Conservation (phyloP, 1,139 yeast genomes). For the Tardiomyces digboiensis region DNA sequence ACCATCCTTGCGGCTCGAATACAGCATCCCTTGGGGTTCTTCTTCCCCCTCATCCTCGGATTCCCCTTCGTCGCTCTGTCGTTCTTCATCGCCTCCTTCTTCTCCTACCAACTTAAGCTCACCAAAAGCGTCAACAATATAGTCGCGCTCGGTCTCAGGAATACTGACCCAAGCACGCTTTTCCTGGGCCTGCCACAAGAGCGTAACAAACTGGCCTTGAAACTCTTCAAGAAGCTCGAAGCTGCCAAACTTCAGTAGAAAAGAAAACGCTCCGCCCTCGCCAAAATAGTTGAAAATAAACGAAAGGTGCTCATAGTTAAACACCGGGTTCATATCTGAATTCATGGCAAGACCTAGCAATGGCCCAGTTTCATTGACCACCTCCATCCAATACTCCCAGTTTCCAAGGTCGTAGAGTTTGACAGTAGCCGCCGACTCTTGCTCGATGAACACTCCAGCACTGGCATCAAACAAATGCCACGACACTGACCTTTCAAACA, state of each 20-base stretch:
- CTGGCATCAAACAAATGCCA: conserved; percentile 50
- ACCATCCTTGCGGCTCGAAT: conserved; percentile 5
- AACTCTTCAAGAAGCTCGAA: conserved; percentile 37
- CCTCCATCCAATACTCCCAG: conserved; percentile 46
- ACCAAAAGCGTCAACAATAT: conserved; percentile 39
- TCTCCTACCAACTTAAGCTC: conserved; percentile 30
- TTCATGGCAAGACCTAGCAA: conserved; percentile 37
- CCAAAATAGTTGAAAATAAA: conserved; percentile 57
- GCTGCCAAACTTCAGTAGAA: conserved; percentile 47
- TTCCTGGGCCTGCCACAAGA: conserved; percentile 56
- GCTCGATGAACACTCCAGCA: conserved; percentile 40
- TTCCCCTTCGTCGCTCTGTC: conserved; percentile 25
- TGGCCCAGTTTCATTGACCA: conserved; percentile 24
- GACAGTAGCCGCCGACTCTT: conserved; percentile 28
- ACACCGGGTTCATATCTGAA: conserved; percentile 52
- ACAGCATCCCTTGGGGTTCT: conserved; percentile 10
- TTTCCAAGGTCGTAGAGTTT: conserved; percentile 38
- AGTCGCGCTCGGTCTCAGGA: conserved; percentile 37
- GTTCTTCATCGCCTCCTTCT: conserved; percentile 26
- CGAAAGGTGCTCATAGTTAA: conserved; percentile 46
- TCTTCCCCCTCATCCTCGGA: conserved; percentile 18
- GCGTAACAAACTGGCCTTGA: conserved; percentile 41
- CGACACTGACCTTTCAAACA: conserved; percentile 24
- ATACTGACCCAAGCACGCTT: conserved; percentile 39
- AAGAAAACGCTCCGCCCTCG: conserved; percentile 41